Evolutionary conservation across 2,329 filamentous ascomycete species (phyloP).

Genomic region (Cladophialophora psammophila): DNA sequence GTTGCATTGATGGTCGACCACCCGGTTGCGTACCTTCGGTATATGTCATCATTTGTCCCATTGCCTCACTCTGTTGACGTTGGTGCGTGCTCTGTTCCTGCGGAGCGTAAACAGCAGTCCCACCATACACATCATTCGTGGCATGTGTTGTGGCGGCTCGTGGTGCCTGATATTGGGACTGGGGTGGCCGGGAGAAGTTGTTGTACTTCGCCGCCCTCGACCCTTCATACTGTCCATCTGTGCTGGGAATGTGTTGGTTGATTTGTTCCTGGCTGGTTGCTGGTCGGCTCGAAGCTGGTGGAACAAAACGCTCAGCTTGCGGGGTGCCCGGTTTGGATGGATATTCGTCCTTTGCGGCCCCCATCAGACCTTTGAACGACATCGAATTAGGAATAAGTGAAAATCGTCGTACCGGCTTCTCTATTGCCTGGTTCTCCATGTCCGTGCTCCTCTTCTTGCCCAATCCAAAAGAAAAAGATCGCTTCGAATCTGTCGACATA

Average conservation of each 20-base stretch:
- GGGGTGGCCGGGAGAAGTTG: conserved; percentile 40
- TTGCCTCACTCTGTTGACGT: conserved; percentile 49
- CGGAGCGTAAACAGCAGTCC: conserved; percentile 39
- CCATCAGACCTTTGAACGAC: conserved; percentile 70
- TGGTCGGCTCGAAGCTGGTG: conserved; percentile 29
- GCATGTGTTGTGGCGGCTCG: conserved; percentile 17
- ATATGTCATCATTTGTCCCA: conserved; percentile 42
- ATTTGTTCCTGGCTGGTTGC: conserved; percentile 26
- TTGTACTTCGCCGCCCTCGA: conserved; percentile 30
- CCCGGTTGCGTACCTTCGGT: conserved; percentile 49
- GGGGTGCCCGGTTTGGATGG: conserved; percentile 50
- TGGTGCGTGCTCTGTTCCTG: conserved; percentile 39
- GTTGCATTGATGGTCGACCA: conserved; percentile 52
- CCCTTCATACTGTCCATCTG: conserved; percentile 38
- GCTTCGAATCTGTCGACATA: conserved; percentile 75
- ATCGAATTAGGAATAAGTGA: conserved; percentile 72
- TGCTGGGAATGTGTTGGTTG: conserved; percentile 24
- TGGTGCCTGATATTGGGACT: conserved; percentile 35
- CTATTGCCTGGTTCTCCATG: conserved; percentile 65
- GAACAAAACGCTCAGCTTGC: conserved; percentile 46
- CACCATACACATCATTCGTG: conserved; percentile 40
- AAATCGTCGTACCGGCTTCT: conserved; percentile 69
- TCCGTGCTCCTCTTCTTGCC: conserved; percentile 76
- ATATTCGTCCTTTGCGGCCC: conserved; percentile 60
- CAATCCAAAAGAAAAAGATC: conserved; percentile 73